Conservation (phyloP, 257 asterid genomes). For the Solanum sparsipilum region DNA sequence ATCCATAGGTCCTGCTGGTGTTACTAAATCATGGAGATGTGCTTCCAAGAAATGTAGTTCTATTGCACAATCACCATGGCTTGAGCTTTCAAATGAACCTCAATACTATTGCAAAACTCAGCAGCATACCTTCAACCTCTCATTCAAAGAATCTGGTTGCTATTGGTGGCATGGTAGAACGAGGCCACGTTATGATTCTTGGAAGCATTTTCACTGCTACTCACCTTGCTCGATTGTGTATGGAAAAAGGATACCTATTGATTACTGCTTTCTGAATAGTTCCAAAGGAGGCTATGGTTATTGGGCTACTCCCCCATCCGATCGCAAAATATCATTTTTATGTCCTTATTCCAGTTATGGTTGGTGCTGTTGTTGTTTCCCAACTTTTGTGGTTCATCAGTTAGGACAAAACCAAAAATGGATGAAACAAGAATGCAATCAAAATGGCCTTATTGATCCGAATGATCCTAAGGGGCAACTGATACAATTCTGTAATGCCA, state of each 20-base stretch:
- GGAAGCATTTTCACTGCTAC: not conserved
- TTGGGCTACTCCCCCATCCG: not conserved
- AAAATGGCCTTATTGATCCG: conserved; percentile 5
- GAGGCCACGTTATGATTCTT: not conserved
- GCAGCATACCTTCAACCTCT: not conserved
- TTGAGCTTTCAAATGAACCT: not conserved
- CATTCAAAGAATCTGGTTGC: not conserved
- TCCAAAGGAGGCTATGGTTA: not conserved
- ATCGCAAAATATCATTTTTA: not conserved
- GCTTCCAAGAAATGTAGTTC: conserved; percentile 3
- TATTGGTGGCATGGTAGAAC: not conserved
- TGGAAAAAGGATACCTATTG: not conserved
- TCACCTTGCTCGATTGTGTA: not conserved
- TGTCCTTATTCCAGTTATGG: not conserved
- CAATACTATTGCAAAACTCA: not conserved
- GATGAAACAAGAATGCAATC: conserved; percentile 8
- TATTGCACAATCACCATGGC: not conserved
- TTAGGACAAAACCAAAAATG: not conserved
- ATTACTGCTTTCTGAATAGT: not conserved
- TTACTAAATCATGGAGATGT: not conserved
- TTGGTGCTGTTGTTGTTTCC: conserved; percentile 3
- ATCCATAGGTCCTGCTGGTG: not conserved
- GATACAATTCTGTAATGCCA: conserved; percentile 18
- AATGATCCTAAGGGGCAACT: conserved; percentile 2
- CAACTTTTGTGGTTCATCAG: conserved; percentile 4